Percentiles rank a stretch among this genome's conserved stretches.
phyloP scores from a whole-genome alignment of 1,284 basidiomycete species.

The Ceratobasidium papillatum region DNA sequence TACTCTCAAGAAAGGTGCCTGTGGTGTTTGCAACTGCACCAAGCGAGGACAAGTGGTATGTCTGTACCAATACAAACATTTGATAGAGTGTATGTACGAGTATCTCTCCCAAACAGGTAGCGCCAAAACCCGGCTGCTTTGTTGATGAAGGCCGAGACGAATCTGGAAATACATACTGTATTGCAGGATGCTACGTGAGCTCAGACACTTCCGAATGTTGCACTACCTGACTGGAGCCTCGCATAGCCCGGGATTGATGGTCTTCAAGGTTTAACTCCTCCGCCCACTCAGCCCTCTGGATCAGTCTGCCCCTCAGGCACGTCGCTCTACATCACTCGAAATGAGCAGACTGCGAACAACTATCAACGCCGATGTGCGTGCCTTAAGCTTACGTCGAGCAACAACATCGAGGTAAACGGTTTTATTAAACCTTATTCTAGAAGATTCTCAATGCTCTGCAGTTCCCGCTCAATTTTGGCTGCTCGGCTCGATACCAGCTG shows the following conservation, averaged over 20 bases:
- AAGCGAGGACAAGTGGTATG: not conserved
- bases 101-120: not conserved
- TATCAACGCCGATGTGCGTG: constrained; percentile 23
- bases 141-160: constrained; percentile 23
- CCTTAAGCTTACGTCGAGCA: constrained; percentile 21
- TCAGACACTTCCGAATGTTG: not conserved
- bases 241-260: constrained; percentile 10
- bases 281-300: constrained; percentile 27
- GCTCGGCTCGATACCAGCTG: constrained; percentile 10
- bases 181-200: constrained; percentile 7
- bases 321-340: constrained; percentile 13
- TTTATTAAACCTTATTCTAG: not conserved
- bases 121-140: constrained; percentile 12
- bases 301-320: constrained; percentile 17
- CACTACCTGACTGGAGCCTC: not conserved
- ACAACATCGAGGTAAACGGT: constrained; percentile 19
- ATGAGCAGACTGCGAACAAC: constrained; percentile 3
- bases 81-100: not conserved
- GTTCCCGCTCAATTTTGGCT: constrained; percentile 26
- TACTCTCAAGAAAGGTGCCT: constrained; percentile 11
- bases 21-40: constrained; percentile 18
- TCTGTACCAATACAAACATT: not conserved
- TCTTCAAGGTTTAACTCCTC: constrained; percentile 9
- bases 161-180: constrained; percentile 32
- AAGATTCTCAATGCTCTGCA: not conserved